Evolutionary conservation across 768 basidiomycete genomes (phyloP).

Genomic region (Crepidotus variabilis): DNA sequence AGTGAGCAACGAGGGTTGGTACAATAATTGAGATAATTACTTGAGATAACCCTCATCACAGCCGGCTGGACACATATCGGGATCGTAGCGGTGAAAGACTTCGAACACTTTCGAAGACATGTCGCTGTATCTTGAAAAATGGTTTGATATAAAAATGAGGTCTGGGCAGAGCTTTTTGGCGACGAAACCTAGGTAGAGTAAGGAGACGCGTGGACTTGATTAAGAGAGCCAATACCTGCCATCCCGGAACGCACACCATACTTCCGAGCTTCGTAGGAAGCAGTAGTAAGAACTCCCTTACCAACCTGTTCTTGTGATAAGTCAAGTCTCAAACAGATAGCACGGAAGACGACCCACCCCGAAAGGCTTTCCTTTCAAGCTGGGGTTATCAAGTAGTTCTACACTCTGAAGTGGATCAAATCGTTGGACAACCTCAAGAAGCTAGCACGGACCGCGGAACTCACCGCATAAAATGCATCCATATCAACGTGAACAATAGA

Average conservation of each 20-base stretch:
- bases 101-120: constrained; percentile 75
- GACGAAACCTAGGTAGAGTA: constrained; percentile 61
- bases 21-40: constrained; percentile 30
- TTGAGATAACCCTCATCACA: constrained; percentile 93
- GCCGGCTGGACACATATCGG: constrained; percentile 69
- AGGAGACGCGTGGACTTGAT: background rate
- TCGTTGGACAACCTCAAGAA: background rate
- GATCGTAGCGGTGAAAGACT: constrained; percentile 65
- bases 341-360: constrained; percentile 30
- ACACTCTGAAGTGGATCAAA: constrained; percentile 42
- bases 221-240: constrained; percentile 52
- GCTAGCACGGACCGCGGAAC: constrained; percentile 9
- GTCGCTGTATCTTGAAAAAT: constrained; percentile 61
- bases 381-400: constrained; percentile 63
- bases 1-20: background rate
- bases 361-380: constrained; percentile 69
- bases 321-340: background rate
- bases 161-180: constrained; percentile 93
- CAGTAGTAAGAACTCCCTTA: constrained; percentile 80
- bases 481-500: constrained; percentile 93
- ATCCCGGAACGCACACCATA: constrained; percentile 92
- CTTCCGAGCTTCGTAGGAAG: constrained; percentile 89
- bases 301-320: constrained; percentile 54
- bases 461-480: constrained; percentile 84
- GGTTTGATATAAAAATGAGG: constrained; percentile 62